Percentiles rank a stretch among this genome's conserved stretches.
These are phyloP conservation scores for Leishmania gerbilli DNA, from an alignment of 208 protist species.

Conservation along the genomic window DNA sequence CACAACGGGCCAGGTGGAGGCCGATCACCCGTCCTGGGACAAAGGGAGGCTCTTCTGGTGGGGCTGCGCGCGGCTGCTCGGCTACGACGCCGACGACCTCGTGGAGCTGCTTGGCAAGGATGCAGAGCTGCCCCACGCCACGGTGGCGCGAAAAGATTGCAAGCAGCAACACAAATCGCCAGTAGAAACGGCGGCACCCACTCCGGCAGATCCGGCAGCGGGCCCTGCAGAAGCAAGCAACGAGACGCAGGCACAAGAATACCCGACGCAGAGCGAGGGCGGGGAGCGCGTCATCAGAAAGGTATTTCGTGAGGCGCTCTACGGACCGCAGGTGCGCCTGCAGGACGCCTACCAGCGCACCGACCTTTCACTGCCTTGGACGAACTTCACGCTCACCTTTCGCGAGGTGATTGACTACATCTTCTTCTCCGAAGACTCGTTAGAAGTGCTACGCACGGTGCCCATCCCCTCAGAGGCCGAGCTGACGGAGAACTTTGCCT, in stretches of 20 bases:
- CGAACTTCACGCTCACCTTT: conserved; percentile 91
- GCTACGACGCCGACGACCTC: conserved; percentile 48
- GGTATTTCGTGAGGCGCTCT: conserved; percentile 44
- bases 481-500: conserved; percentile 71
- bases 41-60: conserved; percentile 86
- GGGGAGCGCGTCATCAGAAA: conserved; percentile 28
- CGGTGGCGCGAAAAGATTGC: conserved; percentile 12
- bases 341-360: conserved; percentile 67
- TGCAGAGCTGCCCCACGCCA: conserved; percentile 15
- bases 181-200: neutral
- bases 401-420: conserved; percentile 92
- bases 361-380: conserved; percentile 71
- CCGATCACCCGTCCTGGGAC: conserved; percentile 73
- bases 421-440: conserved; percentile 58
- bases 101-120: conserved; percentile 32
- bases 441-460: conserved; percentile 70
- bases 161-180: neutral
- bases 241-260: neutral
- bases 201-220: neutral
- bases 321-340: conserved; percentile 42
- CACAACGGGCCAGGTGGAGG: conserved; percentile 70
- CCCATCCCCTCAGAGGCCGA: conserved; percentile 79
- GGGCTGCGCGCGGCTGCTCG: conserved; percentile 79
- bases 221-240: neutral
- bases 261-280: neutral